Conservation (phyloP, 176 grass and related monocot genomes). For the Carex kokanica region DNA sequence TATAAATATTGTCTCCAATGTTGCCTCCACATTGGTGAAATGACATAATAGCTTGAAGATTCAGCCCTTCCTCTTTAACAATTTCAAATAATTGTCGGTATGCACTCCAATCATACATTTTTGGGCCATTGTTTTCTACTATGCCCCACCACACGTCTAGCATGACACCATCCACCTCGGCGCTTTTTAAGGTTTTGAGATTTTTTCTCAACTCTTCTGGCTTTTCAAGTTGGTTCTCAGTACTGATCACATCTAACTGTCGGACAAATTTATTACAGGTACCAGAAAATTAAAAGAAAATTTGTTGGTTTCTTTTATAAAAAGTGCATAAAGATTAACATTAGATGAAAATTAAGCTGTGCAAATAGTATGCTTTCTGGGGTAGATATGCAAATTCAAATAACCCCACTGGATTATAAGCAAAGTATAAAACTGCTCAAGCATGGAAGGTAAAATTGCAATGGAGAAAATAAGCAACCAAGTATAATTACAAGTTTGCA, state of each 20-base stretch:
- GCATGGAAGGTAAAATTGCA: not conserved
- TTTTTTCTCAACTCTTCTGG: slow-evolving; percentile 33
- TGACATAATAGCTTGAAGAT: slow-evolving; percentile 79
- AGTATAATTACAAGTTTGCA: not conserved
- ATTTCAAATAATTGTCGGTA: slow-evolving; percentile 55
- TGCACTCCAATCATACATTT: slow-evolving; percentile 53
- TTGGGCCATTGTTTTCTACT: slow-evolving; percentile 42
- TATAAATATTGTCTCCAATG: slow-evolving; percentile 50
- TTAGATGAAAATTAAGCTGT: not conserved
- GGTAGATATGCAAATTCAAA: not conserved
- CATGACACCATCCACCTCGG: slow-evolving; percentile 62
- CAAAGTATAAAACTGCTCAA: not conserved
- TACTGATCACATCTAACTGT: slow-evolving; percentile 52
- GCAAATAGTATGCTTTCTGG: not conserved
- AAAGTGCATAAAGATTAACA: not conserved
- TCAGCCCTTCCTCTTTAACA: slow-evolving; percentile 47
- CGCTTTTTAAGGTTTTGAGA: slow-evolving; percentile 44
- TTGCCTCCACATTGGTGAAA: slow-evolving; percentile 88
- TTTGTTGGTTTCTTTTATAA: not conserved
- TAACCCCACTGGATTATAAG: not conserved
- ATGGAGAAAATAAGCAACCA: not conserved
- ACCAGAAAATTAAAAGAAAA: not conserved
- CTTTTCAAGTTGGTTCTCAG: slow-evolving; percentile 43
- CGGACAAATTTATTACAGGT: not conserved
- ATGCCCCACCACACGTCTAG: slow-evolving; percentile 80